Conservation (phyloP, 83 land plant species). For the Diphasiastrum complanatum region DNA sequence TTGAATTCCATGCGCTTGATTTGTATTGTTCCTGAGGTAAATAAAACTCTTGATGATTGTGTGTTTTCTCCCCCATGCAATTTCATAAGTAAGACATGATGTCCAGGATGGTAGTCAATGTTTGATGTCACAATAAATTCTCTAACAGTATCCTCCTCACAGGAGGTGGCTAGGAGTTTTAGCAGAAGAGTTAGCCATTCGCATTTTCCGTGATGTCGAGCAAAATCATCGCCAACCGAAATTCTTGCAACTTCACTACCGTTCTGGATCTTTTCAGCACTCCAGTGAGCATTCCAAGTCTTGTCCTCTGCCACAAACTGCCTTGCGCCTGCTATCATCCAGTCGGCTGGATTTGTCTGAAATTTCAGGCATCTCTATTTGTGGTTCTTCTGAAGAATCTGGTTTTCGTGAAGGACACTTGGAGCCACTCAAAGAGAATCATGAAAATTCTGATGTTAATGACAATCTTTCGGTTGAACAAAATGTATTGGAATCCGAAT, state of each 20-base stretch:
- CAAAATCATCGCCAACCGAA: conserved; percentile 28
- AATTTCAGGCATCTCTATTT: not conserved
- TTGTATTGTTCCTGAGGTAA: not conserved
- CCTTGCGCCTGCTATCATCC: conserved; percentile 22
- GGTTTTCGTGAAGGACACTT: too few relatives aligned
- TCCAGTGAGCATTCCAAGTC: conserved; percentile 36
- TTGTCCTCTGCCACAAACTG: conserved; percentile 24
- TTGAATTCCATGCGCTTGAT: not conserved
- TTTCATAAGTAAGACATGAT: not conserved
- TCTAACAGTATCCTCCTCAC: not conserved
- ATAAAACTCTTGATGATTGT: too few relatives aligned
- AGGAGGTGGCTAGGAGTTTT: conserved; percentile 32
- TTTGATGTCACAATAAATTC: too few relatives aligned
- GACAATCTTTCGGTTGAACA: too few relatives aligned
- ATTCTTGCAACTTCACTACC: conserved; percentile 28
- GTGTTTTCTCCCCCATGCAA: not conserved
- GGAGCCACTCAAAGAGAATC: too few relatives aligned
- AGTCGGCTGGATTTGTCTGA: not conserved
- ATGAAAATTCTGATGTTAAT: too few relatives aligned
- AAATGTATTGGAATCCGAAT: too few relatives aligned
- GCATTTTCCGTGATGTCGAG: conserved; percentile 28
- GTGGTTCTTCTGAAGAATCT: too few relatives aligned
- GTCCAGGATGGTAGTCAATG: not conserved
- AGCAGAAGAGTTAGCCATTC: conserved; percentile 28
- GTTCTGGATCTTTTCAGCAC: conserved; percentile 17